Evolutionary conservation across 768 basidiomycete genomes (phyloP).

Genomic region (Russula foetens): DNA sequence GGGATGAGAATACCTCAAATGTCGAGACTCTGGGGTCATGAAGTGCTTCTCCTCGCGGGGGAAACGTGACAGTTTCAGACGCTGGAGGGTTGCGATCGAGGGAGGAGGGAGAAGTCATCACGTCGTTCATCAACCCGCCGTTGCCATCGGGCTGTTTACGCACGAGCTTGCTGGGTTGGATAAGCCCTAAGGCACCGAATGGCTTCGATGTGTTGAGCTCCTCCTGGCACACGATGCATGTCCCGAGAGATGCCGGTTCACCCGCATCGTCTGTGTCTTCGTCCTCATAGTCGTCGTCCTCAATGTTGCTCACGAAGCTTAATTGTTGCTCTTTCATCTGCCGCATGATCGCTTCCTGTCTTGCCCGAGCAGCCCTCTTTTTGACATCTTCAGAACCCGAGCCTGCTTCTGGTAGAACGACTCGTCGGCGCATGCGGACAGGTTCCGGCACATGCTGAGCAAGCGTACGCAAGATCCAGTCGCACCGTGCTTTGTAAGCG

Average conservation of each 20-base stretch:
- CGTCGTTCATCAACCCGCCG: constrained; percentile 57
- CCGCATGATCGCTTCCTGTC: constrained; percentile 92
- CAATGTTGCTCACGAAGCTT: constrained; percentile 74
- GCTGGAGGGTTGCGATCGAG: constrained; percentile 47
- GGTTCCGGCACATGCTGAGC: constrained; percentile 47
- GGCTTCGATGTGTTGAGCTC: constrained; percentile 63
- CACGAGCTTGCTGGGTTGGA: constrained; percentile 83
- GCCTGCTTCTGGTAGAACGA: constrained; percentile 31
- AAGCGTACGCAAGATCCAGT: constrained; percentile 67
- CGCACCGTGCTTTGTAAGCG: constrained; percentile 58
- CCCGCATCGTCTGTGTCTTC: constrained; percentile 43
- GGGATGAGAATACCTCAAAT: constrained; percentile 67
- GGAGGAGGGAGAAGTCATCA: constrained; percentile 51
- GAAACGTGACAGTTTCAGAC: constrained; percentile 35
- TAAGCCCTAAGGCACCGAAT: constrained; percentile 79
- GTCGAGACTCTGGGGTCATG: constrained; percentile 41
- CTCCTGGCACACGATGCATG: constrained; percentile 99
- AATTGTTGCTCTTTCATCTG: constrained; percentile 93
- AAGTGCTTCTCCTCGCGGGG: constrained; percentile 42
- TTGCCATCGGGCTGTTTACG: constrained; percentile 68
- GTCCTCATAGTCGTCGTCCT: constrained; percentile 65
- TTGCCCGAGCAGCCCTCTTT: constrained; percentile 78
- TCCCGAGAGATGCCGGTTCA: constrained; percentile 58
- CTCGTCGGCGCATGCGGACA: constrained; percentile 42
- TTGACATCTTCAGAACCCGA: constrained; percentile 59